phyloP scores from a whole-genome alignment of 768 basidiomycete genomes.

The Termitomyces sp. region DNA sequence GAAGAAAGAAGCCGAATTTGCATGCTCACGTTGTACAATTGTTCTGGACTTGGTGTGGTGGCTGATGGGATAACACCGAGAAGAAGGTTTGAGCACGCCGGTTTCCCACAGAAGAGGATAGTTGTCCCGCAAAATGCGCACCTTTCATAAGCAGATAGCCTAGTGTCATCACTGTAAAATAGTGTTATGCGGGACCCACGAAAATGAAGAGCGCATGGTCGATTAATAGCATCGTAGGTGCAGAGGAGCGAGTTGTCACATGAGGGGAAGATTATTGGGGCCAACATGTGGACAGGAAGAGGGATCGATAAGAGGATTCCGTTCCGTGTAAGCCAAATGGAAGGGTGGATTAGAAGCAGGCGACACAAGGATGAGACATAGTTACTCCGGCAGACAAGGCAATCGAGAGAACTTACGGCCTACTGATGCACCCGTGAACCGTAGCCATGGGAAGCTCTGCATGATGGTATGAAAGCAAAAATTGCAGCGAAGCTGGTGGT shows the following conservation, averaged over 20 bases:
- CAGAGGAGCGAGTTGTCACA: slow-evolving; percentile 6
- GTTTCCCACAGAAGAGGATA: slow-evolving; percentile 4
- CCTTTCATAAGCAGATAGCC: slow-evolving; percentile 63
- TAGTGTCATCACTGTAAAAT: slow-evolving; percentile 44
- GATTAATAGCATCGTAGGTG: not conserved
- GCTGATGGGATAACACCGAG: slow-evolving; percentile 26
- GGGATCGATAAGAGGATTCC: slow-evolving; percentile 4
- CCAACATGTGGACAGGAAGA: not conserved
- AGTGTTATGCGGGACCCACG: not conserved
- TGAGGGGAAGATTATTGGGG: not conserved
- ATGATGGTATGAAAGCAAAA: slow-evolving; percentile 24
- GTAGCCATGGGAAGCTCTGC: slow-evolving; percentile 56
- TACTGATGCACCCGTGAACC: slow-evolving; percentile 42
- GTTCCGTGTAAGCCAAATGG: not conserved
- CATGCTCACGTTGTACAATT: slow-evolving; percentile 46
- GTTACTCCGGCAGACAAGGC: slow-evolving; percentile 3
- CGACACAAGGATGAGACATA: slow-evolving; percentile 5
- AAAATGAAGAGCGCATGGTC: slow-evolving; percentile 7
- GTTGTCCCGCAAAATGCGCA: slow-evolving; percentile 25
- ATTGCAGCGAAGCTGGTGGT: not conserved
- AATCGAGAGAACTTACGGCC: slow-evolving; percentile 41
- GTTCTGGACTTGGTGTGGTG: slow-evolving; percentile 50
- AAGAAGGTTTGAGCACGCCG: slow-evolving; percentile 9
- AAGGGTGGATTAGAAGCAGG: slow-evolving; percentile 3
- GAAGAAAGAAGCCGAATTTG: slow-evolving; percentile 11